Conservation (phyloP, 805 yeast species). For the Yamadazyma sp. region DNA sequence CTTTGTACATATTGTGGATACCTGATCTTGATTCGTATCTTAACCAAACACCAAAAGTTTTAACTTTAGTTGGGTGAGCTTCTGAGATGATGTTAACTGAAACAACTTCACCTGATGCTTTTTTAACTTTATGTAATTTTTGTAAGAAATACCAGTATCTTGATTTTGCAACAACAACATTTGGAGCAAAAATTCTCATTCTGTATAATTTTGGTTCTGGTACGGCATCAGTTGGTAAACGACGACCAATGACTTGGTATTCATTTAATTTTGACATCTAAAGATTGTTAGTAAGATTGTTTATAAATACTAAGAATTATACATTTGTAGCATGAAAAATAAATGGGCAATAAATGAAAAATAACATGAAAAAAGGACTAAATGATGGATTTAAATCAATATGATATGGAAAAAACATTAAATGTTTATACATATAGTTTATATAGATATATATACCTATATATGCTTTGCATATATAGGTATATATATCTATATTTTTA, state of each 20-base stretch:
- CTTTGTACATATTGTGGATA: slow-evolving; percentile 99
- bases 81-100: slow-evolving; percentile 88
- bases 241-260: slow-evolving; percentile 99
- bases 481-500: too few species aligned
- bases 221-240: slow-evolving; percentile 97
- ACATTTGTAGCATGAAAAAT: too few species aligned
- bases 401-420: too few species aligned
- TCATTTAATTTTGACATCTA: slow-evolving; percentile 92
- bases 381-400: too few species aligned
- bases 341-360: too few species aligned
- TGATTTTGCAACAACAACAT: slow-evolving; percentile 98
- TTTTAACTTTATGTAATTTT: slow-evolving; percentile 98
- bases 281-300: slow-evolving; percentile 27
- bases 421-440: too few species aligned
- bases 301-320: too few species aligned
- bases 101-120: slow-evolving; percentile 99
- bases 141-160: slow-evolving; percentile 99
- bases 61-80: slow-evolving; percentile 97
- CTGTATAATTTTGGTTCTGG: slow-evolving; percentile 99
- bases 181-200: slow-evolving; percentile 99
- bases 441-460: too few species aligned
- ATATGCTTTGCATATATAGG: too few species aligned
- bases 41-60: slow-evolving; percentile 99
- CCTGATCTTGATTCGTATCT: slow-evolving; percentile 99
- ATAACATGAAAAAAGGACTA: too few species aligned